A percentile compares a stretch with the other conserved stretches of the same genome.
Evolutionary conservation across 805 yeast genomes (phyloP).

Genomic region (Yamadazyma akitaensis): DNA sequence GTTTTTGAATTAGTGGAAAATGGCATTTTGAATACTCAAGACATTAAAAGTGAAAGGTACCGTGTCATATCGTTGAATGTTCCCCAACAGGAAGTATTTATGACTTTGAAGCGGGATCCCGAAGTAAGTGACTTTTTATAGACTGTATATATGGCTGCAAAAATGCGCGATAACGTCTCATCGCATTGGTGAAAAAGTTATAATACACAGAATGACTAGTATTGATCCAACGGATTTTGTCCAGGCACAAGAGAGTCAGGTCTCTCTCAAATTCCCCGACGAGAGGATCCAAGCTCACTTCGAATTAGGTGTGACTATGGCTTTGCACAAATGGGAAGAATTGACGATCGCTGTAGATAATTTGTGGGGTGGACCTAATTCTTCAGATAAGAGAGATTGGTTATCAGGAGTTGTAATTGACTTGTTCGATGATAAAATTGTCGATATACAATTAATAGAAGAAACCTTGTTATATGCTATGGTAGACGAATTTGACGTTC

Average conservation of each 20-base stretch:
- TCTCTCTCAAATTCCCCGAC: slow-evolving; percentile 44
- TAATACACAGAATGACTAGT: slow-evolving; percentile 18
- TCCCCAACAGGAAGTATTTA: slow-evolving; percentile 65
- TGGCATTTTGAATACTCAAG: slow-evolving; percentile 72
- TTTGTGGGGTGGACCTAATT: slow-evolving; percentile 93
- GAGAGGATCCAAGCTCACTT: slow-evolving; percentile 77
- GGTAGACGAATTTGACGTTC: slow-evolving; percentile 92
- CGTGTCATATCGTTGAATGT: slow-evolving; percentile 62
- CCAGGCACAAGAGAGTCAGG: slow-evolving; percentile 45
- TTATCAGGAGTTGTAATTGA: slow-evolving; percentile 78
- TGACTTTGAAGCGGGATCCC: slow-evolving; percentile 56
- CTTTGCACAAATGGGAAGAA: slow-evolving; percentile 87
- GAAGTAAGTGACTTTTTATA: slow-evolving; percentile 12
- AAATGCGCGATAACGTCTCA: slow-evolving; percentile 2
- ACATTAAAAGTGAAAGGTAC: slow-evolving; percentile 63
- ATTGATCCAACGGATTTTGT: slow-evolving; percentile 52
- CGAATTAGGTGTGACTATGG: slow-evolving; percentile 91
- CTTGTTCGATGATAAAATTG: slow-evolving; percentile 61
- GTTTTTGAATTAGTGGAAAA: slow-evolving; percentile 71
- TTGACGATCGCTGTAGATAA: slow-evolving; percentile 85
- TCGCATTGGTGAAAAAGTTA: slow-evolving; percentile 2
- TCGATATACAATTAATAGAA: slow-evolving; percentile 78
- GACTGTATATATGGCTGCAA: slow-evolving; percentile 1
- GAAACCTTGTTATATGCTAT: slow-evolving; percentile 82
- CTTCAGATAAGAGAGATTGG: slow-evolving; percentile 94